Base-by-base conservation (phyloP, 768 basidiomycete genomes). In the Asterophora parasitica region DNA sequence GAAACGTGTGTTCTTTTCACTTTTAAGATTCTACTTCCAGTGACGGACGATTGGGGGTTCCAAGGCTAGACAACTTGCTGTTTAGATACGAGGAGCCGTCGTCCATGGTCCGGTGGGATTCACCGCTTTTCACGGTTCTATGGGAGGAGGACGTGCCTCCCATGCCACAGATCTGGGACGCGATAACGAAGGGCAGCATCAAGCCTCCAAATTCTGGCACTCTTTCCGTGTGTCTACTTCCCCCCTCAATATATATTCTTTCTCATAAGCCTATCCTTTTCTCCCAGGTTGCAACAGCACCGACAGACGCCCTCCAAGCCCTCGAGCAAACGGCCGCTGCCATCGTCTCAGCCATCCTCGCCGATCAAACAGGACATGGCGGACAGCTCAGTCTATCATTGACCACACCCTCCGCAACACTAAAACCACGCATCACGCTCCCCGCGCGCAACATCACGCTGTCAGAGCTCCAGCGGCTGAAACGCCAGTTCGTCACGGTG, bases 21-120 rank as follows among this genome's bases (percentile, higher is more conserved):
- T 27, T 23, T 4, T 19, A 7, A 17, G 19, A 36, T 26, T 19
- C 7, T 17, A 44, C 41, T 40, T 36, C 23, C 30, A 17, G 17
- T 15, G 41, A 47, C 28, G 51, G 13, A 54, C 20, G 8, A 15
- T 33, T 27, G 44, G 7, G 15, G n/a, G n/a, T n/a, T n/a, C 6
- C 3, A 56, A 93, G 91, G 7, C 77, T 96, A 30, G 88, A 92
- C 38, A 93, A 92, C 62, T 78, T 99, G 3, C 65, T 98, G 30
- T 73, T 85, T 59, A 77, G 95, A 42, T 98, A 83, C 57, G 96
- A 99, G 68, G 96, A 98, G 58, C 96, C 96, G 0, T 93, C 91
- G 0, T 94, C 93, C 4, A 94, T 94, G 87, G 94, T 90, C n/a
- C 82, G 95, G 41, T 99, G 95, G 95, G 95, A 99, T 65, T 89